Conservation (phyloP, 106 monocot genomes). For the Acorus calamus region DNA sequence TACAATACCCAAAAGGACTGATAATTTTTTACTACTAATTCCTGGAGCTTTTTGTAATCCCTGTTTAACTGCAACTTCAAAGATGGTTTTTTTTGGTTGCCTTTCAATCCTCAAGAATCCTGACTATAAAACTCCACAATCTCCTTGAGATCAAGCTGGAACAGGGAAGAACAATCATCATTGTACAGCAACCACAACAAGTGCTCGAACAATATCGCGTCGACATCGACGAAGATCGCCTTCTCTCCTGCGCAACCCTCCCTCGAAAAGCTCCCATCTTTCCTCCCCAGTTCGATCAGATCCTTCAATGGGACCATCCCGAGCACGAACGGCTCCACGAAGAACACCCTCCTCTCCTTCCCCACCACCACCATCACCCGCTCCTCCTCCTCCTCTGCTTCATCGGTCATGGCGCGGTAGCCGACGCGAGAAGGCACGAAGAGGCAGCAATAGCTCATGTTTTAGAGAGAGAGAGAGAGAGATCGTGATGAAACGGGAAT, state of each 20-base stretch:
- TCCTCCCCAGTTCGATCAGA: neutral
- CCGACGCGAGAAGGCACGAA: neutral
- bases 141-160: neutral
- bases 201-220: conserved; percentile 1
- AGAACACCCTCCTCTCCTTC: neutral
- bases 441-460: neutral
- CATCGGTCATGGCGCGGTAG: neutral
- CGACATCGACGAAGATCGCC: neutral
- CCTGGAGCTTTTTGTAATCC: no score
- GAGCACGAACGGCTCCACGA: neutral
- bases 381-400: neutral
- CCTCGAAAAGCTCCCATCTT: neutral
- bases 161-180: neutral
- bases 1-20: no score
- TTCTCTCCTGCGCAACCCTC: neutral
- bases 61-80: no score
- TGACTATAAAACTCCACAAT: neutral
- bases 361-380: conserved; percentile 1
- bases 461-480: no score
- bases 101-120: neutral
- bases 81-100: no score
- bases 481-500: no score
- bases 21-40: no score
- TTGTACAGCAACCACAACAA: neutral
- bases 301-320: neutral